These are phyloP conservation scores for Haematococcus lacustris DNA, from an alignment of 139 green algal species.

Conservation along the genomic window DNA sequence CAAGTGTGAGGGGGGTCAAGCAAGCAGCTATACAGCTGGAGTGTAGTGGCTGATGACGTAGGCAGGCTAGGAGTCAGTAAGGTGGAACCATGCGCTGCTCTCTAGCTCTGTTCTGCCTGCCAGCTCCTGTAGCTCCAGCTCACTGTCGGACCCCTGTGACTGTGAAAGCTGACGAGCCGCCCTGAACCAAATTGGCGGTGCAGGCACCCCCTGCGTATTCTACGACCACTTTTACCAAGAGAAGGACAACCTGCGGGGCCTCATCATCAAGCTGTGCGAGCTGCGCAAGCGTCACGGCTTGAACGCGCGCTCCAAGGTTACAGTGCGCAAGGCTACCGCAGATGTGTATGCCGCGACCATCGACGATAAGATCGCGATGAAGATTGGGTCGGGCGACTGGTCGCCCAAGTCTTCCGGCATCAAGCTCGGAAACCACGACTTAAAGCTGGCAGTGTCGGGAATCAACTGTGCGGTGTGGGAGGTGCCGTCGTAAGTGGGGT, in stretches of 20 bases:
- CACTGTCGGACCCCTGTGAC: too few species aligned
- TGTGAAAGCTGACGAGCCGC: too few species aligned
- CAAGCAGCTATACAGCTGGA: too few species aligned
- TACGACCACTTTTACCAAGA: conserved; percentile 74
- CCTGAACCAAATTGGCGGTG: too few species aligned
- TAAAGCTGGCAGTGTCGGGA: conserved; percentile 52
- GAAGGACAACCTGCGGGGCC: conserved; percentile 29
- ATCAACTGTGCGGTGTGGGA: conserved; percentile 80
- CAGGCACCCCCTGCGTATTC: conserved; percentile 82
- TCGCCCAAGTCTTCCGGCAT: conserved; percentile 55
- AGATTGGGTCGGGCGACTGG: conserved; percentile 61
- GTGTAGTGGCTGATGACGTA: too few species aligned
- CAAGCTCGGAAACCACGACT: conserved; percentile 52
- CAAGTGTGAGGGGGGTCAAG: too few species aligned
- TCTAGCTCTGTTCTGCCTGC: too few species aligned
- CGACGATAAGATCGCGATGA: conserved; percentile 75
- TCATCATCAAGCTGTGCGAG: conserved; percentile 68
- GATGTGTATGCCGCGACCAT: conserved; percentile 79
- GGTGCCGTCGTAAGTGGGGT: too few species aligned
- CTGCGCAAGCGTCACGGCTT: conserved; percentile 63
- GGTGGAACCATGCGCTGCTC: too few species aligned
- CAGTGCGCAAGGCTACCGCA: conserved; percentile 48
- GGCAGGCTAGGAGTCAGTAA: too few species aligned
- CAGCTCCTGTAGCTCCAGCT: too few species aligned
- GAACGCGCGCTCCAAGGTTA: conserved; percentile 59